Conservation (phyloP, 345 rosid species). For the Clarkia xantiana region DNA sequence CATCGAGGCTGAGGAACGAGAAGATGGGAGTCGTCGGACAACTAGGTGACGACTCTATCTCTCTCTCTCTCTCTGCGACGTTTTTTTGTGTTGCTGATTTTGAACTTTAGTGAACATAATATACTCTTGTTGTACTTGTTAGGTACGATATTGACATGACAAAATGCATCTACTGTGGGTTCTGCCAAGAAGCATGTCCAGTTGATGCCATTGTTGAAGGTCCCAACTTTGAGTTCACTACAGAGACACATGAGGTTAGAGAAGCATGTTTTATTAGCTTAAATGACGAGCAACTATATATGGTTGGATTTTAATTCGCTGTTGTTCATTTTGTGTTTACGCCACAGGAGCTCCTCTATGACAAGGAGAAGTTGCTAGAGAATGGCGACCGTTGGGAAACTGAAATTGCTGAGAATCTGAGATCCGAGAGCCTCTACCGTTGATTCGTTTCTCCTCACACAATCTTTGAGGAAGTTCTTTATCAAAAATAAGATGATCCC, state of each 20-base stretch:
- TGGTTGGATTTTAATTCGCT: background rate
- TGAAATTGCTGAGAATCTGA: slow-evolving; percentile 93
- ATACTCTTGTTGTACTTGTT: slow-evolving; percentile 4
- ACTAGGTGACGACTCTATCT: slow-evolving; percentile 42
- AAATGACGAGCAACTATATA: background rate
- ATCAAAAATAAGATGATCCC: slow-evolving; percentile 1
- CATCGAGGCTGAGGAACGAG: slow-evolving; percentile 94
- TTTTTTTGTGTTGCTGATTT: background rate
- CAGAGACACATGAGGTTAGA: slow-evolving; percentile 90
- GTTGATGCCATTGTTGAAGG: slow-evolving; percentile 98
- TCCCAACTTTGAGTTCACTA: slow-evolving; percentile 90
- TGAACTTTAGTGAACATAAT: background rate
- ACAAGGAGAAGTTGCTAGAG: slow-evolving; percentile 93
- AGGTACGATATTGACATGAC: slow-evolving; percentile 98
- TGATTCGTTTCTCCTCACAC: slow-evolving; percentile 14
- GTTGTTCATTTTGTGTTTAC: background rate
- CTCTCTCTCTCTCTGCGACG: background rate
- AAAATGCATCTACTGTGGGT: slow-evolving; percentile 93
- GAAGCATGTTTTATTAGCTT: background rate
- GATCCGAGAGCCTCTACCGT: slow-evolving; percentile 89
- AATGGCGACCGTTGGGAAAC: slow-evolving; percentile 97
- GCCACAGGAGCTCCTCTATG: slow-evolving; percentile 77
- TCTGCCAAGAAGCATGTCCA: slow-evolving; percentile 99
- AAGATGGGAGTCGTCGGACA: slow-evolving; percentile 98
- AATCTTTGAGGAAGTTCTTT: background rate